Percentiles rank a stretch among this genome's conserved stretches.
phyloP scores from a whole-genome alignment of 805 yeast genomes.

The Metschnikowia colocasiae region DNA sequence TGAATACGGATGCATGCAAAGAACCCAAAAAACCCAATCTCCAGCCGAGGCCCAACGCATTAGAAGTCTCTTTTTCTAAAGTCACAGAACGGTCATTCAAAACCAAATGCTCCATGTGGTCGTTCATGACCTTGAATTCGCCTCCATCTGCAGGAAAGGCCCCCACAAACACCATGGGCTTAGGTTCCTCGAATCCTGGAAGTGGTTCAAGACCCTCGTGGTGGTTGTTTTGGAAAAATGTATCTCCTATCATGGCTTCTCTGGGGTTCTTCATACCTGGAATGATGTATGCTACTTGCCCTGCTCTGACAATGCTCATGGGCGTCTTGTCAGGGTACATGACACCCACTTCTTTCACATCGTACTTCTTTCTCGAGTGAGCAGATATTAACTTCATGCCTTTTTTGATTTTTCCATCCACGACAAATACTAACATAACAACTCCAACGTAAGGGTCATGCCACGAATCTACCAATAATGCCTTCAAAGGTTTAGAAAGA shows the following conservation, averaged over 20 bases:
- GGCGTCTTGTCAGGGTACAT: slow-evolving; percentile 87
- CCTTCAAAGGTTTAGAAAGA: slow-evolving; percentile 51
- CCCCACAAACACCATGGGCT: slow-evolving; percentile 98
- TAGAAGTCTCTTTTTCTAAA: slow-evolving; percentile 83
- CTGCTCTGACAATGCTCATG: slow-evolving; percentile 65
- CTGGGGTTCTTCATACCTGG: slow-evolving; percentile 88
- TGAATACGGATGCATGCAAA: slow-evolving; percentile 90
- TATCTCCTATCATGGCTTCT: slow-evolving; percentile 91
- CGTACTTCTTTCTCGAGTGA: slow-evolving; percentile 72
- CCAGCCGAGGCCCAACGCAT: slow-evolving; percentile 97
- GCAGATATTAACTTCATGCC: slow-evolving; percentile 78
- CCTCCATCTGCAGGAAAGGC: slow-evolving; percentile 96
- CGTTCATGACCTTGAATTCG: slow-evolving; percentile 85
- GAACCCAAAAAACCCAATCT: slow-evolving; percentile 93
- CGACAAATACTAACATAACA: slow-evolving; percentile 75
- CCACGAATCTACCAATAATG: slow-evolving; percentile 95
- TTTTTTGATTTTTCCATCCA: slow-evolving; percentile 72
- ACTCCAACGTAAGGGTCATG: slow-evolving; percentile 92
- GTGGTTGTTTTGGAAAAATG: slow-evolving; percentile 62
- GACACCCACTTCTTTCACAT: slow-evolving; percentile 88
- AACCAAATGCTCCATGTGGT: slow-evolving; percentile 81
- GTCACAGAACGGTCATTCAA: slow-evolving; percentile 91
- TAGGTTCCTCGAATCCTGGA: slow-evolving; percentile 94
- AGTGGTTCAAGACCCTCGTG: slow-evolving; percentile 62
- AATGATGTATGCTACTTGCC: slow-evolving; percentile 93